phyloP scores from a whole-genome alignment of 257 asterid species.

The Pogostemon cablin region DNA sequence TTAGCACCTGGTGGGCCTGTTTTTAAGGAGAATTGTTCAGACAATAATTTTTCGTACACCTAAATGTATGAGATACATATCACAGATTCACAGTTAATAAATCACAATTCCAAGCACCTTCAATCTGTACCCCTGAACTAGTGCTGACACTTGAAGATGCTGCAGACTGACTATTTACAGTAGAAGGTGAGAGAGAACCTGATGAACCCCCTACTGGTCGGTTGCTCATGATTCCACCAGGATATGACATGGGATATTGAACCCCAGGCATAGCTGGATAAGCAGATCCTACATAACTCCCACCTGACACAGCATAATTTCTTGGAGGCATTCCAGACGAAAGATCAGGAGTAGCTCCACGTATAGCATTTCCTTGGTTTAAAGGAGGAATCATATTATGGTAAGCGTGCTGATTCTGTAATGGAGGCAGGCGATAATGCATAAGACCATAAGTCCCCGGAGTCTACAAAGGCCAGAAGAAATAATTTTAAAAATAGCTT shows the following conservation, averaged over 20 bases:
- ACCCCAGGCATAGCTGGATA: conserved; percentile 65
- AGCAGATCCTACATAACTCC: conserved; percentile 63
- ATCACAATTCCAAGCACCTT: conserved; percentile 58
- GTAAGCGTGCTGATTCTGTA: conserved; percentile 73
- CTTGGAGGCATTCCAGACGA: conserved; percentile 69
- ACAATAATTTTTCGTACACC: conserved; percentile 16
- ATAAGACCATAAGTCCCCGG: conserved; percentile 82
- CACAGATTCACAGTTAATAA: background rate
- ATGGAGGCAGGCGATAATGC: conserved; percentile 77
- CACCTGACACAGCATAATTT: conserved; percentile 65
- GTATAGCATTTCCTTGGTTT: conserved; percentile 66
- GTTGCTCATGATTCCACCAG: conserved; percentile 56
- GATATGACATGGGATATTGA: conserved; percentile 73
- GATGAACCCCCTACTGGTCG: conserved; percentile 57
- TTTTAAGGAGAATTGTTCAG: conserved; percentile 24
- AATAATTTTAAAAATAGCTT: conserved; percentile 40
- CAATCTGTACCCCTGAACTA: conserved; percentile 75
- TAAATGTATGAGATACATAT: conserved; percentile 6
- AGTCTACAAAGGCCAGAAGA: conserved; percentile 65
- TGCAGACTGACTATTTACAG: conserved; percentile 65
- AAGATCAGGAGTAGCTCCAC: conserved; percentile 67
- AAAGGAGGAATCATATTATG: conserved; percentile 64
- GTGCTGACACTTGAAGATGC: conserved; percentile 87
- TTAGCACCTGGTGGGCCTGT: conserved; percentile 98
- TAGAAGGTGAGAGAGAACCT: conserved; percentile 60